Evolutionary conservation across 345 rosid species (phyloP).

Genomic region (Eucalyptus regnans): DNA sequence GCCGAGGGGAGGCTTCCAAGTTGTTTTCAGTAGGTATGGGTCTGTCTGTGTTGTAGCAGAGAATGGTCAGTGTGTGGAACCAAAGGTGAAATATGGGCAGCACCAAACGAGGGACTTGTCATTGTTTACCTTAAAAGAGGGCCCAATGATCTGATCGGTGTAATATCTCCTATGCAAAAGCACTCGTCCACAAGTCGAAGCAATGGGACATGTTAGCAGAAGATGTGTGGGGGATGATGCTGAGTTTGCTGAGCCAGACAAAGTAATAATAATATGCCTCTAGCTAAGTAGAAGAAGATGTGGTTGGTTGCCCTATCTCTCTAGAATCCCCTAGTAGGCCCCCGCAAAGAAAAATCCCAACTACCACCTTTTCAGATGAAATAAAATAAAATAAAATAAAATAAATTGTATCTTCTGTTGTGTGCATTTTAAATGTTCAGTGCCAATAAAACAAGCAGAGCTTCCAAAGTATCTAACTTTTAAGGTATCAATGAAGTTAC

Average conservation of each 20-base stretch:
- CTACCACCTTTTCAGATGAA: background rate
- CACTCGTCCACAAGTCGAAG: background rate
- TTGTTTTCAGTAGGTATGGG: background rate
- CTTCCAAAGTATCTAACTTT: background rate
- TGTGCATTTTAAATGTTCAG: background rate
- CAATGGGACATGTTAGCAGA: background rate
- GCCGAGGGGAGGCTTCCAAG: background rate
- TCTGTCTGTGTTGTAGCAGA: background rate
- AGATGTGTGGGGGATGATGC: background rate
- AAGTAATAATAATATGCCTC: background rate
- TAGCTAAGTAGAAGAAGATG: background rate
- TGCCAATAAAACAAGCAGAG: background rate
- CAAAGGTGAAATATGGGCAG: background rate
- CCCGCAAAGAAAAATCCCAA: background rate
- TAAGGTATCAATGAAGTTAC: background rate
- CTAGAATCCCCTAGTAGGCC: background rate
- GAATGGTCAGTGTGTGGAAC: background rate
- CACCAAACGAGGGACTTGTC: background rate
- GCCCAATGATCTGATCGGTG: background rate
- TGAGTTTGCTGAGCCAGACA: background rate
- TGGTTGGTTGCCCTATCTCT: background rate
- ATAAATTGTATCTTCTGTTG: background rate
- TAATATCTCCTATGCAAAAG: background rate
- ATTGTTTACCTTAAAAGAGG: background rate
- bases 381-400: background rate